A percentile compares a stretch with the other conserved stretches of the same genome.
Evolutionary conservation across 176 grass and related monocot species (phyloP).

Genomic region (Phoenix dactylifera): DNA sequence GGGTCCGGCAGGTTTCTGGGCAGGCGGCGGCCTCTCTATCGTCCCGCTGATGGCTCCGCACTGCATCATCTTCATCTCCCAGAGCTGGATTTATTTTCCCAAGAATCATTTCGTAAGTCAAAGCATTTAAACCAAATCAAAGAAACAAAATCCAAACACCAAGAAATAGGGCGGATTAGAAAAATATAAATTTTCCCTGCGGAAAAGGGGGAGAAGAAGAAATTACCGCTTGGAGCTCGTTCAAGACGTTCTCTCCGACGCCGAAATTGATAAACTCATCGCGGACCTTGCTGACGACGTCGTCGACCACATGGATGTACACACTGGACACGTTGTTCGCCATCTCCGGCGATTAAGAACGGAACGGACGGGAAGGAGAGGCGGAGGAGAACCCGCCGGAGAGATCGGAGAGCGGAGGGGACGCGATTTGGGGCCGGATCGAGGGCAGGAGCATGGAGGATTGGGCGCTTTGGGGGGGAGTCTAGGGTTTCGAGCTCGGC

Average conservation of each 20-base stretch:
- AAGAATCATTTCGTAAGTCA: no score
- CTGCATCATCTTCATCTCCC: conserved; percentile 99
- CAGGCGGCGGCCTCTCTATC: conserved; percentile 37
- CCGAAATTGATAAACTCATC: conserved; percentile 81
- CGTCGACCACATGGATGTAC: conserved; percentile 89
- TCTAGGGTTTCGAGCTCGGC: not conserved
- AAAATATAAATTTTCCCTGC: not conserved
- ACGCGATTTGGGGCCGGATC: no score
- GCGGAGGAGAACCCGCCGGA: not conserved
- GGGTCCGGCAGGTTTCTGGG: conserved; percentile 9
- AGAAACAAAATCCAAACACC: not conserved
- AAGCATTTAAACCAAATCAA: conserved; percentile 23
- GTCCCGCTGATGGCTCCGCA: conserved; percentile 66
- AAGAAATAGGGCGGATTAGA: not conserved
- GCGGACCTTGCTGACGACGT: conserved; percentile 79
- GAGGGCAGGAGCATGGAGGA: no score
- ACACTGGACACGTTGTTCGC: conserved; percentile 71
- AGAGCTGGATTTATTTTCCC: conserved; percentile 46
- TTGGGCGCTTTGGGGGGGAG: not conserved
- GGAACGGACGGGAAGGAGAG: conserved; percentile 1
- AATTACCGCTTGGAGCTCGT: conserved; percentile 81
- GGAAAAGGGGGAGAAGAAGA: not conserved
- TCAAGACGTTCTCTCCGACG: conserved; percentile 69
- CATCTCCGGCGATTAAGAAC: conserved; percentile 29
- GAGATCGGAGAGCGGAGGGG: no score